Conservation (phyloP, 164 flowering plant genomes). For the Chimonanthus praecox region DNA sequence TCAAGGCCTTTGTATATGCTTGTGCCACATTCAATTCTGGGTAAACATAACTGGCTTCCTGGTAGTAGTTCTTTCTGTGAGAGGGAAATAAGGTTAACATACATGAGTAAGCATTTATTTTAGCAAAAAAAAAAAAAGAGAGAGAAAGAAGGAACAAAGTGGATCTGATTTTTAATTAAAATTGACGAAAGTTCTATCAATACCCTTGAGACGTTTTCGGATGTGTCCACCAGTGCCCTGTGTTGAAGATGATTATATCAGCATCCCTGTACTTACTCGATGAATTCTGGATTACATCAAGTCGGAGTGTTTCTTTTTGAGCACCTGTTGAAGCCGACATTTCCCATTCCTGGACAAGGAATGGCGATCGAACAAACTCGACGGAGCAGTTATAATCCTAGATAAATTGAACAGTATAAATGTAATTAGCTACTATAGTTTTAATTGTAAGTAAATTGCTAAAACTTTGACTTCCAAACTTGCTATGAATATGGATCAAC, state of each 20-base stretch:
- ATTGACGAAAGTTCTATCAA: neutral
- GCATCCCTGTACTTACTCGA: constrained; percentile 33
- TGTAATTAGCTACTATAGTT: neutral
- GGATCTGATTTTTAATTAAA: neutral
- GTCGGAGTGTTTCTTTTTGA: constrained; percentile 43
- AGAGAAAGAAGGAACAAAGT: neutral
- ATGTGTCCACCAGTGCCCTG: constrained; percentile 68
- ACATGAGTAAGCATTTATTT: neutral
- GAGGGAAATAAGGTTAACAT: neutral
- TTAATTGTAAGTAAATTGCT: neutral
- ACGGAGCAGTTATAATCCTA: constrained; percentile 42
- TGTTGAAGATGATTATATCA: constrained; percentile 45
- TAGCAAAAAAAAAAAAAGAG: neutral
- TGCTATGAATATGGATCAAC: neutral
- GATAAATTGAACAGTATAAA: neutral
- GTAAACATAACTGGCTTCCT: constrained; percentile 9
- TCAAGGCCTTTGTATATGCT: constrained; percentile 48
- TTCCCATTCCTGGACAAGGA: constrained; percentile 50
- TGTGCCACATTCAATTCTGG: constrained; percentile 11
- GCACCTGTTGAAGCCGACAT: constrained; percentile 27
- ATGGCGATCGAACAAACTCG: constrained; percentile 40
- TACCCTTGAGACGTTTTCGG: constrained; percentile 53
- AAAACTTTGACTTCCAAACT: neutral
- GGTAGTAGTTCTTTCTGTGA: constrained; percentile 14
- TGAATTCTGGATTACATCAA: constrained; percentile 32